These are phyloP conservation scores for Lasiodiplodia sp. DNA, from an alignment of 2,329 filamentous ascomycete species.

Conservation along the genomic window DNA sequence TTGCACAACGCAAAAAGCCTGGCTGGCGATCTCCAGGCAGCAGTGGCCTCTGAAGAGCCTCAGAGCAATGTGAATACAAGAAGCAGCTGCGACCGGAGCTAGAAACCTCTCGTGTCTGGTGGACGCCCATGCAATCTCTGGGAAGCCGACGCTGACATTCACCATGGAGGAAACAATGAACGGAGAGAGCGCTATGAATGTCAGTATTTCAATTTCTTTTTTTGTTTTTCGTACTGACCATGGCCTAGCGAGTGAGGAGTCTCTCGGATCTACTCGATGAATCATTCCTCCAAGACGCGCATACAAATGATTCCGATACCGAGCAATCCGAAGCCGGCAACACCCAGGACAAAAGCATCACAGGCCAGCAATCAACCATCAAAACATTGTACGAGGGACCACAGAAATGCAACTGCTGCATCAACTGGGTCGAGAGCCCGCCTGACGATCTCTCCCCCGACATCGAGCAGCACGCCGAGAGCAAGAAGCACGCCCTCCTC, in stretches of 20 bases:
- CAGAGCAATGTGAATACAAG: not conserved
- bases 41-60: not conserved
- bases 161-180: not conserved
- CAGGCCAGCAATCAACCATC: conserved; percentile 1
- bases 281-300: not conserved
- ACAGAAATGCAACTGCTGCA: conserved; percentile 33
- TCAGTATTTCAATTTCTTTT: not conserved
- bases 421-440: conserved; percentile 35
- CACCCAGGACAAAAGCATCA: not conserved
- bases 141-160: not conserved
- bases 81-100: not conserved
- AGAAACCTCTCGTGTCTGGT: not conserved
- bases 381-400: conserved; percentile 36
- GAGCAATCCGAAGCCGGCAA: not conserved
- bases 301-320: not conserved
- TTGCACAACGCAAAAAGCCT: too few species aligned
- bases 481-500: conserved; percentile 34
- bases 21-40: too few species aligned
- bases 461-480: conserved; percentile 34
- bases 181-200: not conserved
- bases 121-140: not conserved
- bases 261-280: not conserved
- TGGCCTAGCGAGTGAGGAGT: conserved; percentile 3
- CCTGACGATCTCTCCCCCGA: conserved; percentile 33
- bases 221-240: not conserved